Evolutionary conservation across 2,329 filamentous ascomycete species (phyloP), one percentile per base, ranked within the genome.

Genomic region (Iodosphaeria phyllophila): DNA sequence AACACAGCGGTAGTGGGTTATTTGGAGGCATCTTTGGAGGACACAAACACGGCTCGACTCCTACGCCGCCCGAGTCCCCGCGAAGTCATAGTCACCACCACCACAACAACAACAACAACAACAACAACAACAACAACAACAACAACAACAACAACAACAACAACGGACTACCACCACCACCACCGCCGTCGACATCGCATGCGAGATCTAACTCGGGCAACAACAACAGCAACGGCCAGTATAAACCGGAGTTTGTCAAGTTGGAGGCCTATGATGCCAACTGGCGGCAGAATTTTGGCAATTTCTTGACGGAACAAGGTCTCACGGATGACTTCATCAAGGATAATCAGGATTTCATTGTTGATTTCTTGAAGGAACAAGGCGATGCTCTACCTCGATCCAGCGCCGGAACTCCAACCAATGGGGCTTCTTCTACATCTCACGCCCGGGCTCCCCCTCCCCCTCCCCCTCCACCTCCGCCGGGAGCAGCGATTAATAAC

Each of bases 331-430:
- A 74, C 35, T 67, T 73, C 32, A 74, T 74, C 39, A 63, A 60
- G 34, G 67, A 72, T 18, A 73, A 74, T 38, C 69, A 74, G 38
- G 67, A 73, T 36, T 74, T 74, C 34, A 74, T 74, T 39, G 60
- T 73, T 34, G 60, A 69, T 19, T 74, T 73, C 37, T 48, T 74
- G 31, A 61, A 60, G 34, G 53, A 70, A 30, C 60, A 73, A 64
- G 43, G 52, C 50, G 33, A 52, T 48, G 36, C 47, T 38, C 31
- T 43, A 39, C 32, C 40, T 32, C 32, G 37, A 39, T 22, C 25
- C 5, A n/a, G 14, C 48, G 47, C 20, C 36, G 39, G 13, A 37
- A 37, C 15, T 37, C 39, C 22, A 46, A n/a, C 47, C 23, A 35
- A 43, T 35, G 49, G 54, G 27, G 51, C 47, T n/a, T n/a, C n/a